These are phyloP conservation scores for Monosporascus sp. DNA, from an alignment of 2,329 filamentous ascomycete genomes.

Conservation along the genomic window DNA sequence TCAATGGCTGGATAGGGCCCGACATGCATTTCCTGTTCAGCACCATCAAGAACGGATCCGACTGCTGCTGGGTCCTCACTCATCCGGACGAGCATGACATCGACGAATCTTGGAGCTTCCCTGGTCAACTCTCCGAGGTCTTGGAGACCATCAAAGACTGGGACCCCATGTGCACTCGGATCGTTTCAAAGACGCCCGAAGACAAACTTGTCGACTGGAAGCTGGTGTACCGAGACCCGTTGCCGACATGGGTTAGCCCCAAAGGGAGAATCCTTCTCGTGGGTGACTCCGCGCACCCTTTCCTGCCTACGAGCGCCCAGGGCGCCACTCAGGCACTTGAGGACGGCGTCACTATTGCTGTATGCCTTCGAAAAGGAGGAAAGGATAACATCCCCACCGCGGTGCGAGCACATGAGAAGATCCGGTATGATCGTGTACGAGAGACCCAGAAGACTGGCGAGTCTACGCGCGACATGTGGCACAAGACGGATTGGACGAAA, in stretches of 20 bases:
- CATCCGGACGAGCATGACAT: slow-evolving; percentile 49
- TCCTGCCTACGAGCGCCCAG: slow-evolving; percentile 42
- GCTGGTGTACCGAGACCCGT: slow-evolving; percentile 42
- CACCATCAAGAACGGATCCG: slow-evolving; percentile 48
- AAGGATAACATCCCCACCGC: slow-evolving; percentile 33
- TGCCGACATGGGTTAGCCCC: slow-evolving; percentile 43
- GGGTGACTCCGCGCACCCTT: slow-evolving; percentile 46
- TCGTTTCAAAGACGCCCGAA: slow-evolving; percentile 41
- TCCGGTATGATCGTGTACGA: slow-evolving; percentile 43
- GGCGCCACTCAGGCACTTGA: slow-evolving; percentile 47
- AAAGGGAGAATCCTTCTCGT: slow-evolving; percentile 38
- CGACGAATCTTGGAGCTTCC: slow-evolving; percentile 50
- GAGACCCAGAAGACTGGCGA: slow-evolving; percentile 46
- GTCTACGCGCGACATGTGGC: slow-evolving; percentile 46
- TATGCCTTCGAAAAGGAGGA: slow-evolving; percentile 34
- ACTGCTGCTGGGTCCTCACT: slow-evolving; percentile 55
- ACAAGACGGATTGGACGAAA: slow-evolving; percentile 47
- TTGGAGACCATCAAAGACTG: slow-evolving; percentile 44
- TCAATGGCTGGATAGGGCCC: slow-evolving; percentile 54
- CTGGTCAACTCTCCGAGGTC: slow-evolving; percentile 46
- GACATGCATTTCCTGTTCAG: slow-evolving; percentile 53
- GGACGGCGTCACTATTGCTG: slow-evolving; percentile 42
- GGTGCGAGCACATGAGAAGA: slow-evolving; percentile 37
- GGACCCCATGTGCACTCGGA: slow-evolving; percentile 42
- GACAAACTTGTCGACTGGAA: slow-evolving; percentile 43